These are phyloP conservation scores for Coniochaeta sp. DNA, from an alignment of 2,329 filamentous ascomycete genomes.

Conservation along the genomic window DNA sequence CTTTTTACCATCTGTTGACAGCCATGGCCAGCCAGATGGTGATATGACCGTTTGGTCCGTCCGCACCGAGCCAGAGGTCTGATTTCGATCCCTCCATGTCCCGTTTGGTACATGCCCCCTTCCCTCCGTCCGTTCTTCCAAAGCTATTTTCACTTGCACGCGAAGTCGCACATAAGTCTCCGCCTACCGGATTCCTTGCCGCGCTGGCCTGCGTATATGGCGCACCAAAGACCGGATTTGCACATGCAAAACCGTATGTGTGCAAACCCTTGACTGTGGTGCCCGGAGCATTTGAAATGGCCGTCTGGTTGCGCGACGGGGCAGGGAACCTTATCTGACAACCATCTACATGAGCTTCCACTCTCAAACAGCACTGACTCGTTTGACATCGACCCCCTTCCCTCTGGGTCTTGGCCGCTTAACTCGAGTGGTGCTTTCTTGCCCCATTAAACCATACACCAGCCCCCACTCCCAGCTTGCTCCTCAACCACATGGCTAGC, in stretches of 20 bases:
- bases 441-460: background rate
- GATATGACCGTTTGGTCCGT: background rate
- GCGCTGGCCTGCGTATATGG: constrained; percentile 14
- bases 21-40: background rate
- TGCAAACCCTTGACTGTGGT: constrained; percentile 2
- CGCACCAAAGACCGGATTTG: constrained; percentile 15
- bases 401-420: background rate
- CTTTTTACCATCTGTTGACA: background rate
- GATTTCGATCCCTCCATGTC: background rate
- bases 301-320: background rate
- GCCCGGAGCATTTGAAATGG: background rate
- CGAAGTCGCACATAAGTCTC: constrained; percentile 1
- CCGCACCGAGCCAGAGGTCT: background rate
- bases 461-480: constrained; percentile 12
- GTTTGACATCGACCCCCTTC: background rate
- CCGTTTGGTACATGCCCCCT: background rate
- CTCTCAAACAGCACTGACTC: background rate
- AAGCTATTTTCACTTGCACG: background rate
- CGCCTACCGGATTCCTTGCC: constrained; percentile 10
- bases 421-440: background rate
- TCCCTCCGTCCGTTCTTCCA: constrained; percentile 3
- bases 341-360: background rate
- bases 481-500: constrained; percentile 23
- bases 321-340: background rate
- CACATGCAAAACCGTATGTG: constrained; percentile 15